Evolutionary conservation across 202 grass and related monocot species (phyloP).

Genomic region (Musa balbisiana): DNA sequence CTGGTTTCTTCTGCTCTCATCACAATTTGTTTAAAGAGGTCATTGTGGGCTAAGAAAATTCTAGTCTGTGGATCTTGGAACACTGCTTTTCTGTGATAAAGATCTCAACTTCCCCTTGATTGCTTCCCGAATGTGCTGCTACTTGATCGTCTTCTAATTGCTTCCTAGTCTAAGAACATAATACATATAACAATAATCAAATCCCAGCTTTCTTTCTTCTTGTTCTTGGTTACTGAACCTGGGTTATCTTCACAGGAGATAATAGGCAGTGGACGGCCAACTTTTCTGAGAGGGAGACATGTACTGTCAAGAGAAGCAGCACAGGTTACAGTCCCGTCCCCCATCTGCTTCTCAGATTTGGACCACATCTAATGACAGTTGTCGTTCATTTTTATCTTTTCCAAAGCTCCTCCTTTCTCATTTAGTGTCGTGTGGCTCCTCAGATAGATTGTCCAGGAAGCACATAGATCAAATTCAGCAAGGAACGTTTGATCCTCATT

Average conservation of each 20-base stretch:
- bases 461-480: constrained; percentile 37
- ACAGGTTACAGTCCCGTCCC: constrained; percentile 36
- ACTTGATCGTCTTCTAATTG: neutral
- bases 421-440: constrained; percentile 16
- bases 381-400: neutral
- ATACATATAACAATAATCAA: neutral
- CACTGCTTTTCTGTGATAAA: neutral
- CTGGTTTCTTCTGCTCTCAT: constrained; percentile 18
- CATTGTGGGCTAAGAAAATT: neutral
- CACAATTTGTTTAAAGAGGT: neutral
- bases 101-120: neutral
- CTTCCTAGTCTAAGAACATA: neutral
- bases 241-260: constrained; percentile 32
- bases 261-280: constrained; percentile 58
- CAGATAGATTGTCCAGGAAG: constrained; percentile 62
- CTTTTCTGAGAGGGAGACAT: constrained; percentile 74
- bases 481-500: constrained; percentile 41
- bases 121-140: neutral
- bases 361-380: neutral
- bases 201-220: constrained; percentile 2
- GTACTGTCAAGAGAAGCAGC: constrained; percentile 80
- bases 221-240: constrained; percentile 18
- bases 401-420: constrained; percentile 7
- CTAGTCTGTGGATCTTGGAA: neutral
- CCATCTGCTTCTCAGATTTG: neutral